Base-by-base conservation (phyloP, 345 rosid species). In the Turnera subulata region DNA sequence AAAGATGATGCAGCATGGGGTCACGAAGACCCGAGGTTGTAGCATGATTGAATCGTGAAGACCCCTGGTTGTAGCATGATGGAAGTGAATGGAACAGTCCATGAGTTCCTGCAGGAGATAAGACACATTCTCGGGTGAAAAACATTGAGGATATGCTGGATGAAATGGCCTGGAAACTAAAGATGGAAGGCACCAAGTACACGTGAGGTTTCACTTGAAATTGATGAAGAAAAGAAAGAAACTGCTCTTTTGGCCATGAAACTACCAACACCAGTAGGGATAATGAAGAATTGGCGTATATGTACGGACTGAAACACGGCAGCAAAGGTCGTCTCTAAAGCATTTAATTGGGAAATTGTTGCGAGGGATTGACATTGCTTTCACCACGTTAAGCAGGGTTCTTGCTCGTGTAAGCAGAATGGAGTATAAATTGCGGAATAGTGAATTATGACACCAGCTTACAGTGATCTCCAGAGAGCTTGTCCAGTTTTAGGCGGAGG, bases 1-100 rank as follows among this genome's bases (percentile, higher is more conserved):
- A 48, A 67, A 26, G 60, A 84, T 84, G 90, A 46, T 20, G 52
- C 76, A 68, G 48, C 73, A 59, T 25, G 66, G 77, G 23, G 71
- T 84, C 75, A 49, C 71, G 65, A 84, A 81, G 64, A 63, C 70
- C 50, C 86, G 84, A 1, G 86, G 84, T n/a, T 79, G 81, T 53
- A 84, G 84, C 76, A 75, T 75, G 78, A 75, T 81, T 39, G 74
- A 76, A n/a, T n/a, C n/a, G n/a, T n/a, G n/a, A n/a, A n/a, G n/a
- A n/a, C n/a, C n/a, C n/a, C n/a, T n/a, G n/a, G n/a, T n/a, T n/a
- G n/a, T n/a, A n/a, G n/a, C n/a, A n/a, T n/a, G n/a, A n/a, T n/a
- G n/a, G n/a, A n/a, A 56, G 77, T 65, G 23, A 69, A 78, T 61
- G 84, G 86, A 56, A 56, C 14, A 29, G 75, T 76, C 50, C 81